phyloP scores from a whole-genome alignment of 306 rosid species.

The Morella rubra region DNA sequence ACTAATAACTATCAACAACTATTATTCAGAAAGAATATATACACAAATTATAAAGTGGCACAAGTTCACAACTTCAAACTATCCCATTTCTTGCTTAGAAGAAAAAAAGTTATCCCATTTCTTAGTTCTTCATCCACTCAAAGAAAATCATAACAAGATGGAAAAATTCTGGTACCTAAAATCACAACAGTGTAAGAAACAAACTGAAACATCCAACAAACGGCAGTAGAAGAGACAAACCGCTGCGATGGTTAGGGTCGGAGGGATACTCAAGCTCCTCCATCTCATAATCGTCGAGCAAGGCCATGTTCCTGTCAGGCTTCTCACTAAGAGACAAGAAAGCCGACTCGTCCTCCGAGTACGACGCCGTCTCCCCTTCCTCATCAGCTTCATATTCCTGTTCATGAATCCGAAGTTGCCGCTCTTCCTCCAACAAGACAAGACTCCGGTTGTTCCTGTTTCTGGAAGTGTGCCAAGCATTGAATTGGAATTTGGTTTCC shows the following conservation, averaged over 20 bases:
- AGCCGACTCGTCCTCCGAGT: constrained; percentile 61
- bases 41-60: neutral
- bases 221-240: constrained; percentile 34
- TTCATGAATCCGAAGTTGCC: too few species aligned
- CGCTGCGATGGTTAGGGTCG: constrained; percentile 73
- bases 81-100: too few species aligned
- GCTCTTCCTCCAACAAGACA: constrained; percentile 8
- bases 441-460: constrained; percentile 18
- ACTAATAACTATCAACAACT: neutral
- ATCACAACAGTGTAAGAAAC: neutral
- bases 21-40: neutral
- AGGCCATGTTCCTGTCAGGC: constrained; percentile 69
- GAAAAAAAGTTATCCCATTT: neutral
- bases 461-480: constrained; percentile 20
- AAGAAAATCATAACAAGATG: neutral
- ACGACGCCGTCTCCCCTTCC: constrained; percentile 30
- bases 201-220: neutral
- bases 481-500: constrained; percentile 27
- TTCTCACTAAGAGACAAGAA: constrained; percentile 76
- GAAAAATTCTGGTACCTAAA: neutral
- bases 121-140: neutral
- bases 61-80: neutral
- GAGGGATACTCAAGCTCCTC: constrained; percentile 58
- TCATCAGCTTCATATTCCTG: constrained; percentile 20
- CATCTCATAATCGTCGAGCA: constrained; percentile 77